phyloP scores from a whole-genome alignment of 2,329 filamentous ascomycete species.

The Colletotrichum tropicale region DNA sequence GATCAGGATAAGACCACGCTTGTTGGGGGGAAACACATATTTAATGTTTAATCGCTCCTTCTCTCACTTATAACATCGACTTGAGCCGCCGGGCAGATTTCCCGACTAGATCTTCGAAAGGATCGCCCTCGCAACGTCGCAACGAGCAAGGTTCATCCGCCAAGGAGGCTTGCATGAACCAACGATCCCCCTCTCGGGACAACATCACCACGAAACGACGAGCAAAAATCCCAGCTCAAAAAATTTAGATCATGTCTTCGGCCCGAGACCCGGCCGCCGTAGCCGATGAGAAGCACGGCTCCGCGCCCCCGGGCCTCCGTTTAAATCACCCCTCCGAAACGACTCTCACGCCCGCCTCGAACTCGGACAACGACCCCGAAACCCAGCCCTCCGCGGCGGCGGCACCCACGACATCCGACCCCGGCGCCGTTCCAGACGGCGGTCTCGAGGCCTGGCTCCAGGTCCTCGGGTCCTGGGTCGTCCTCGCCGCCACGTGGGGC shows the following conservation, averaged over 20 bases:
- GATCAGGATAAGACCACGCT: background rate
- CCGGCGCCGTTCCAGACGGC: constrained; percentile 23
- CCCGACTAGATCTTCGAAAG: background rate
- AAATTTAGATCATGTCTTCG: background rate
- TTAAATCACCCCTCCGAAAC: background rate
- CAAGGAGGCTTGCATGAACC: background rate
- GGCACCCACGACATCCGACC: background rate
- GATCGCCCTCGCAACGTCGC: background rate
- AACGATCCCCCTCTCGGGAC: background rate
- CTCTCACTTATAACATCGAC: background rate
- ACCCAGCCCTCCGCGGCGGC: background rate
- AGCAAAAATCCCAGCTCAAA: background rate
- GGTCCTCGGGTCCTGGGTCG: constrained; percentile 26
- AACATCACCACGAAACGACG: background rate
- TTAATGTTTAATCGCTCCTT: background rate
- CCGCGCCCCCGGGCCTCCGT: background rate
- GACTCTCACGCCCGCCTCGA: background rate
- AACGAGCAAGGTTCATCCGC: background rate
- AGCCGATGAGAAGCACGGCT: background rate
- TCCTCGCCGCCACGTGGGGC: constrained; percentile 28
- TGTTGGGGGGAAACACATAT: background rate
- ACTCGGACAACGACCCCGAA: background rate
- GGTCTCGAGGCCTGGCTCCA: constrained; percentile 30
- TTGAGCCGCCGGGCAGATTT: background rate
- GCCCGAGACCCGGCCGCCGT: background rate